phyloP scores from a whole-genome alignment of 2,329 filamentous ascomycete genomes.

The Sarocladiaceae sp. region DNA sequence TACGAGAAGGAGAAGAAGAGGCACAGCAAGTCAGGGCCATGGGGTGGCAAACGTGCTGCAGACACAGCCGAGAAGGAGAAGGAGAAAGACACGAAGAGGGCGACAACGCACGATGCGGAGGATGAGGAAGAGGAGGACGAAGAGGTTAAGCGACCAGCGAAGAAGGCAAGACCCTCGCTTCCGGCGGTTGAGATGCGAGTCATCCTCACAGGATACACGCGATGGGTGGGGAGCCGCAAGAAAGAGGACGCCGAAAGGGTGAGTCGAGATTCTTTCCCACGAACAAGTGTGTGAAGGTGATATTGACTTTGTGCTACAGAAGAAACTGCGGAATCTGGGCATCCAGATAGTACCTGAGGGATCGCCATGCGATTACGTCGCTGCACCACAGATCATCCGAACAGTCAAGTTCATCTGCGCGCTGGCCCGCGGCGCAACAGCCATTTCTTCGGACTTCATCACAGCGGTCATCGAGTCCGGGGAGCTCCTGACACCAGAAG shows the following conservation, averaged over 20 bases:
- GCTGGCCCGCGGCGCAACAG: constrained; percentile 69
- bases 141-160: constrained; percentile 45
- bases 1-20: constrained; percentile 95
- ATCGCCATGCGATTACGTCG: constrained; percentile 74
- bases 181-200: constrained; percentile 67
- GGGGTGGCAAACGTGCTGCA: constrained; percentile 58
- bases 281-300: constrained; percentile 12
- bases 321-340: constrained; percentile 74
- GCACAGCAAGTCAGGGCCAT: constrained; percentile 42
- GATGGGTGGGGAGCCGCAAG: constrained; percentile 68
- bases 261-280: constrained; percentile 29
- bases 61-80: constrained; percentile 50
- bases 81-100: constrained; percentile 34
- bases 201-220: constrained; percentile 75
- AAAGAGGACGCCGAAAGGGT: constrained; percentile 79
- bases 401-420: constrained; percentile 92
- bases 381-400: constrained; percentile 78
- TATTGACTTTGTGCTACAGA: constrained; percentile 41
- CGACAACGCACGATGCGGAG: constrained; percentile 28
- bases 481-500: constrained; percentile 60
- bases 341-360: constrained; percentile 72
- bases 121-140: constrained; percentile 39
- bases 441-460: constrained; percentile 74
- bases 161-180: constrained; percentile 52
- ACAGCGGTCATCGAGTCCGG: constrained; percentile 32